These are phyloP conservation scores for Polytrichum formosum DNA, from an alignment of 225 moss, liverwort and hornwort species.

Conservation along the genomic window DNA sequence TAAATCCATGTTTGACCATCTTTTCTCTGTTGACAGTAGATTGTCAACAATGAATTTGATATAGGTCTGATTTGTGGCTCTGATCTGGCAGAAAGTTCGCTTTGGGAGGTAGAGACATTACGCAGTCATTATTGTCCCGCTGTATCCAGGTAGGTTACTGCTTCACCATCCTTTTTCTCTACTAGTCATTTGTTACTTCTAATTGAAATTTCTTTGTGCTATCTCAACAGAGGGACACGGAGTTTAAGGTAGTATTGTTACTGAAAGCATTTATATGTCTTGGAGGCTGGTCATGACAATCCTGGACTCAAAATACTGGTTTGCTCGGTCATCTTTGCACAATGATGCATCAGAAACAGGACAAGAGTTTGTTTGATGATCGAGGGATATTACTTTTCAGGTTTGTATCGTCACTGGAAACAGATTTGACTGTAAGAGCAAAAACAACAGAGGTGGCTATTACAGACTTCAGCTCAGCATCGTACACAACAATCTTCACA, in stretches of 20 bases:
- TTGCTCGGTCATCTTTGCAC: no score
- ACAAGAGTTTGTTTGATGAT: not conserved
- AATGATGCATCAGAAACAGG: no score
- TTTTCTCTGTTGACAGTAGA: not conserved
- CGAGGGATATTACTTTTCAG: slow-evolving; percentile 31
- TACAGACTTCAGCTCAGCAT: slow-evolving; percentile 84
- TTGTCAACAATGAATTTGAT: not conserved
- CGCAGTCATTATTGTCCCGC: slow-evolving; percentile 95
- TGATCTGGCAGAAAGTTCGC: slow-evolving; percentile 75
- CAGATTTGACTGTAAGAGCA: slow-evolving; percentile 84
- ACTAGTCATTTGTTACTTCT: no score
- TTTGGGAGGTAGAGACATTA: slow-evolving; percentile 93
- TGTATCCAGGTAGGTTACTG: slow-evolving; percentile 65
- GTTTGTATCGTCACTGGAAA: slow-evolving; percentile 90
- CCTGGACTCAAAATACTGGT: no score
- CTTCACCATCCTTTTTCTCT: no score
- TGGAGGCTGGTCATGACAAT: no score
- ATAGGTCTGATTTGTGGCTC: not conserved
- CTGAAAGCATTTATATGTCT: no score
- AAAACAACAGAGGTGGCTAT: slow-evolving; percentile 81
- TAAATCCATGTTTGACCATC: no score
- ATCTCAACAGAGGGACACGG: no score
- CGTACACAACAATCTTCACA: slow-evolving; percentile 89
- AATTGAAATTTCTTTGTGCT: no score
- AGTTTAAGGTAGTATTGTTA: no score